Base-by-base conservation (phyloP, 495 filamentous ascomycete species). In the Xylaria nigripes region DNA sequence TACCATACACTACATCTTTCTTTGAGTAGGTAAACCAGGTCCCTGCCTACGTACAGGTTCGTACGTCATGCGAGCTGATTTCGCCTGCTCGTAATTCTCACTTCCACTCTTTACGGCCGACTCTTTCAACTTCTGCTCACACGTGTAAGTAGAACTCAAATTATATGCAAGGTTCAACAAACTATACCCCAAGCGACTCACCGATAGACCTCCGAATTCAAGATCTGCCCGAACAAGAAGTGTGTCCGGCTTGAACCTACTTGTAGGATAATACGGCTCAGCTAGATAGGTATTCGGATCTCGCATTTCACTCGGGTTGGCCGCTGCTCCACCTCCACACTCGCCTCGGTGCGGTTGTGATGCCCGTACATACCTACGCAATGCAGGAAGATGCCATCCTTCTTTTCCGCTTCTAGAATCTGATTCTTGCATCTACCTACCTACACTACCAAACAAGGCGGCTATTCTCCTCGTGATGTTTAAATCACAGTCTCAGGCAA, bases 251-350 rank as follows among this genome's bases (percentile, higher is more conserved):
- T 6, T 21, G 45, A 19, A 1, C 19, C 40, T 57, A 51, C 59
- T 61, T 12, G 32, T 8, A 5, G n/a, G n/a, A n/a, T n/a, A n/a
- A n/a, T n/a, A n/a, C n/a, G n/a, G n/a, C n/a, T n/a, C n/a, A n/a
- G n/a, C n/a, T n/a, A n/a, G n/a, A n/a, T 58, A 44, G 50, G 18
- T 60, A 25, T 61, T 58, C 58, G 56, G 57, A 56, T 47, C 49
- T 51, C 44, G 51, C 43, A 41, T 64, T 62, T 62, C 64, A 58
- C 45, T 62, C 64, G 64, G 64, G 45, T 61, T 64, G 50, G 44
- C 64, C 64, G 64, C 32, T 48, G 43, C 61, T 61, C 64, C 61
- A 66, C 64, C 54, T 56, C 51, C 34, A 36, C 32, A 12, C 10
- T 9, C 32, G 8, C 36, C 18, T 50, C 52, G 45, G 34, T 49